Conservation (phyloP, 306 rosid genomes). For the Ormosia semicastrata region DNA sequence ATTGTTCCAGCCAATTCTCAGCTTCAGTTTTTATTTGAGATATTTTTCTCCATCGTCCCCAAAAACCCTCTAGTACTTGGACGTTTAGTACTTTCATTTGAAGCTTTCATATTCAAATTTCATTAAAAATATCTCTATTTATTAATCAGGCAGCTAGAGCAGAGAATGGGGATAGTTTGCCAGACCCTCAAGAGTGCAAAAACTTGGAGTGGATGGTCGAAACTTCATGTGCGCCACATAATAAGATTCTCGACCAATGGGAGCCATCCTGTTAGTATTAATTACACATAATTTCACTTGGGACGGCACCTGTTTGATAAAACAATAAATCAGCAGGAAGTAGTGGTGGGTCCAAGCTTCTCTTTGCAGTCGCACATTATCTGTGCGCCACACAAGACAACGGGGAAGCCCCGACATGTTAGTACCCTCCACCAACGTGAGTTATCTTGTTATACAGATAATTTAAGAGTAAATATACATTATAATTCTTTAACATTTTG, state of each 20-base stretch:
- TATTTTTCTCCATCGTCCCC: not conserved
- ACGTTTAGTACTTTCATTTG: not conserved
- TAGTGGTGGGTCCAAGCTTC: conserved; percentile 38
- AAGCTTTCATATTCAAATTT: not conserved
- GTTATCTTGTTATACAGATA: not conserved
- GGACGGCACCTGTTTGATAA: not conserved
- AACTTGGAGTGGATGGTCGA: not conserved
- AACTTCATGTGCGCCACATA: not conserved
- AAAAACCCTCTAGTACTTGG: not conserved
- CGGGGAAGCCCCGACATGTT: too few relatives aligned
- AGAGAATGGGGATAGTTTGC: not conserved
- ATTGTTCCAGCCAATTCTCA: not conserved
- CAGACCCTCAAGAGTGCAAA: not conserved
- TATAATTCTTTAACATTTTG: too few relatives aligned
- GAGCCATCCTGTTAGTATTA: not conserved
- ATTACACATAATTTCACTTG: not conserved
- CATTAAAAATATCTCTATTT: not conserved
- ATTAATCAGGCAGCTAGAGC: not conserved
- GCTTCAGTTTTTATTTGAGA: not conserved
- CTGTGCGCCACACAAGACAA: conserved; percentile 25
- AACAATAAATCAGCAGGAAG: not conserved
- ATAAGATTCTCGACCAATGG: not conserved
- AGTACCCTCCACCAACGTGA: conserved; percentile 2
- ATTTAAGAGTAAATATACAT: too few relatives aligned
- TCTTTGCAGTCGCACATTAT: not conserved